phyloP scores from a whole-genome alignment of 352 stramenopile species.

The Pythium volutum region DNA sequence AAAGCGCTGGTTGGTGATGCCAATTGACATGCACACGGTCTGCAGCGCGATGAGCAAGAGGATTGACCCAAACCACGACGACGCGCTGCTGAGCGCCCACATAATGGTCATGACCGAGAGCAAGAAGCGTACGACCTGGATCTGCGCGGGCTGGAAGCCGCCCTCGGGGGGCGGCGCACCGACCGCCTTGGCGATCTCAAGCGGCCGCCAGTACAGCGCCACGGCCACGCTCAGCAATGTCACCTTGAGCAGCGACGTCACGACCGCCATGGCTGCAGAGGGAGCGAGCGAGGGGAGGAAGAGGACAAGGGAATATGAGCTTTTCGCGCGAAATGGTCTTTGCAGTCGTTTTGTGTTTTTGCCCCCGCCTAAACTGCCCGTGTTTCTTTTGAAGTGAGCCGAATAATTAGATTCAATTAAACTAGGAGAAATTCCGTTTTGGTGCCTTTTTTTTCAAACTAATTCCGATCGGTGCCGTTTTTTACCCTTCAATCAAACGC shows the following conservation, averaged over 20 bases:
- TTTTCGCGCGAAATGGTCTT: not conserved
- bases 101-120: slow-evolving; percentile 57
- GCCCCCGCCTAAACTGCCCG: slow-evolving; percentile 9
- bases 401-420: slow-evolving; percentile 4
- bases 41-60: slow-evolving; percentile 47
- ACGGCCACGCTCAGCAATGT: slow-evolving; percentile 39
- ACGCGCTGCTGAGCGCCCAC: slow-evolving; percentile 33
- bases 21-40: slow-evolving; percentile 46
- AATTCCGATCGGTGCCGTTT: no score
- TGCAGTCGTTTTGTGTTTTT: slow-evolving; percentile 6
- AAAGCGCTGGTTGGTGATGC: slow-evolving; percentile 36
- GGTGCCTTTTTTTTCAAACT: no score
- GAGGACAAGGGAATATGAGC: not conserved
- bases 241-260: slow-evolving; percentile 31
- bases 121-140: slow-evolving; percentile 50
- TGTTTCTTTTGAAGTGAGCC: not conserved
- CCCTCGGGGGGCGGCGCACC: slow-evolving; percentile 26
- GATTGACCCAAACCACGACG: slow-evolving; percentile 44
- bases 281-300: not conserved
- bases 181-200: slow-evolving; percentile 39
- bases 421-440: not conserved
- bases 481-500: no score
- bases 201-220: slow-evolving; percentile 46
- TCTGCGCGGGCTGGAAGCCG: slow-evolving; percentile 31
- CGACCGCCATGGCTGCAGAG: slow-evolving; percentile 9